A percentile compares a stretch with the other conserved stretches of the same genome.
These are phyloP conservation scores for Laetiporus sulphureus DNA, from an alignment of 1,284 basidiomycete species.

Conservation along the genomic window DNA sequence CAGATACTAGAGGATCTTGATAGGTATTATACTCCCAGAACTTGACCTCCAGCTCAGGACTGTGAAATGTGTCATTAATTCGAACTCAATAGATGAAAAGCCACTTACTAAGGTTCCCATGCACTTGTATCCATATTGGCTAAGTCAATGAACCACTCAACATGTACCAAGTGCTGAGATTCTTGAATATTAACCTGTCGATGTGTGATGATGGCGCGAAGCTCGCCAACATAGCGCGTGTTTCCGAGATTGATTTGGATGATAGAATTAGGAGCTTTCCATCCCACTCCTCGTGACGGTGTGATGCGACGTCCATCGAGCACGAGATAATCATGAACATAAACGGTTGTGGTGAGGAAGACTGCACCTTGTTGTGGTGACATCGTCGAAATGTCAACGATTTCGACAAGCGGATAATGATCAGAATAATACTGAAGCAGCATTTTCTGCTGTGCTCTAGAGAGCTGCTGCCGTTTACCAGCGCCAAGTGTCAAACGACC, in stretches of 20 bases:
- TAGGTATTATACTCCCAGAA: constrained; percentile 2
- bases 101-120: background rate
- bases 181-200: background rate
- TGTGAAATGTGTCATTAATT: background rate
- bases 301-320: background rate
- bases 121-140: background rate
- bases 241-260: background rate
- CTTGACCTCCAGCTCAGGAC: background rate
- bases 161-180: background rate
- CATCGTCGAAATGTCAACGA: background rate
- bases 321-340: background rate
- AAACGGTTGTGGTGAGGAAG: background rate
- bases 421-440: background rate
- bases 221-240: background rate
- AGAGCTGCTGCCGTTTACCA: background rate
- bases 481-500: background rate
- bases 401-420: background rate
- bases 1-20: background rate
- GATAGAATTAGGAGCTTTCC: background rate
- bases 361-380: background rate
- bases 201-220: background rate
- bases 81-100: background rate
- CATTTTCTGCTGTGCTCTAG: background rate
- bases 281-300: background rate
- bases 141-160: background rate